Evolutionary conservation across 2,329 filamentous ascomycete species (phyloP), one percentile per base, ranked within the genome.

Genomic region (Thermothelomyces thermophilus): DNA sequence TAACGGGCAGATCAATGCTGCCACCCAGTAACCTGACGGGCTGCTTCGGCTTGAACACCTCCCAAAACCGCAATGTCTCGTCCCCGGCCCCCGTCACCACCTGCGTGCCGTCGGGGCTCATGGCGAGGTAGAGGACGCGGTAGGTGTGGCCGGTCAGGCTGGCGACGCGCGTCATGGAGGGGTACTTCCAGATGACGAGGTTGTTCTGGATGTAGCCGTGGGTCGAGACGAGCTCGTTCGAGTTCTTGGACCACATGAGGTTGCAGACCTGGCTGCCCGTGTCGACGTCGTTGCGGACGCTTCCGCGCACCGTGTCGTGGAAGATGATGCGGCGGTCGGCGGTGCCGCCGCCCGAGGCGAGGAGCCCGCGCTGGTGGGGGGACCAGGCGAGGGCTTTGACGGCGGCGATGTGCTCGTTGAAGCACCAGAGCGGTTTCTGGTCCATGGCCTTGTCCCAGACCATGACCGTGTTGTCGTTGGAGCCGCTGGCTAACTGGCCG

Each of bases 181-280:
- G 93, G 64, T 98, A 98, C 64, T 98, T 98, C 93, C 93, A 98
- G 48, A 98, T 89, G 33, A 97, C 91, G 61, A 98, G 96, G 68
- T 97, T 93, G 66, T 98, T 96, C 65, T 98, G 93, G 59, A 86
- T 91, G 71, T 96, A 98, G 6, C 93, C 93, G 64, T 98, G 93
- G 1, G 93, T 98, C 44, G 86, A 91, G 48, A 98, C 91, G 51
- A 98, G 90, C 68, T 98, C 93, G 65, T 96, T 95, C 7, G 89
- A 95, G 67, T 96, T 95, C 64, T 94, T 95, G 16, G 86, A 93
- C 90, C 94, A 98, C 3, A 90, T 87, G 37, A 98, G 75, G 64
- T 98, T 98, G 71, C 93, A 98, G n/a, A 98, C 93, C 68, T 98
- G 93, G 62, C 89, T 95, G 43, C 93, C 93, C 0, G 93, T 98